Evolutionary conservation across 164 flowering plant species (phyloP).

Genomic region (Taxillus chinensis): DNA sequence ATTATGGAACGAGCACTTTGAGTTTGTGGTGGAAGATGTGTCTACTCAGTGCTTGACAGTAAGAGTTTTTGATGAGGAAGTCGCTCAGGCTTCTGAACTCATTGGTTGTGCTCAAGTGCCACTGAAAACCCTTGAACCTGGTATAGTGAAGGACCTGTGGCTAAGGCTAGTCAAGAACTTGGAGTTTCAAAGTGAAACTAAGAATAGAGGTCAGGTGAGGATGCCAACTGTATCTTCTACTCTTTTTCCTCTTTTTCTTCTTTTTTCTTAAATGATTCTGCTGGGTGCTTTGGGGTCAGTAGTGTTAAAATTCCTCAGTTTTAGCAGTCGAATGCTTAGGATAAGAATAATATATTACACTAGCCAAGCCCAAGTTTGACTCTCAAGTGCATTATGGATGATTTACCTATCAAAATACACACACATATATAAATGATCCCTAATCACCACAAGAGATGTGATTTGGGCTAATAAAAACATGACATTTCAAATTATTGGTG

Average conservation of each 20-base stretch:
- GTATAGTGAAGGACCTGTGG: conserved; percentile 4
- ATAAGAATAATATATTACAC: too few relatives aligned
- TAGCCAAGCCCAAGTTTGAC: too few relatives aligned
- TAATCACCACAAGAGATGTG: too few relatives aligned
- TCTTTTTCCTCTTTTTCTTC: background rate
- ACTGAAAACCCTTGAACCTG: background rate
- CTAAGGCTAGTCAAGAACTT: conserved; percentile 1
- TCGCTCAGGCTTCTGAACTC: background rate
- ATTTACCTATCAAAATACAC: too few relatives aligned
- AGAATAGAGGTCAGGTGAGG: conserved; percentile 2
- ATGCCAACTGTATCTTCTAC: background rate
- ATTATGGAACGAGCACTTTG: conserved; percentile 2
- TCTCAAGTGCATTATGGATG: too few relatives aligned
- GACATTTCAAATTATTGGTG: too few relatives aligned
- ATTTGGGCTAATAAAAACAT: too few relatives aligned
- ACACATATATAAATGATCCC: too few relatives aligned
- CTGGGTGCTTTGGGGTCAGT: background rate
- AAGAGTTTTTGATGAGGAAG: conserved; percentile 3
- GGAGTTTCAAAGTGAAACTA: background rate
- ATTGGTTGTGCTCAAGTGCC: background rate
- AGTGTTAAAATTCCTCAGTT: background rate
- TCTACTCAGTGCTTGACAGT: background rate
- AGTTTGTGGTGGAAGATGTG: background rate
- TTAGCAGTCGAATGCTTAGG: too few relatives aligned
- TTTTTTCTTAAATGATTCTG: background rate